A percentile compares a stretch with the other conserved stretches of the same genome.
Conservation (phyloP, 2,329 filamentous ascomycete species). For the Microsporum canis region DNA sequence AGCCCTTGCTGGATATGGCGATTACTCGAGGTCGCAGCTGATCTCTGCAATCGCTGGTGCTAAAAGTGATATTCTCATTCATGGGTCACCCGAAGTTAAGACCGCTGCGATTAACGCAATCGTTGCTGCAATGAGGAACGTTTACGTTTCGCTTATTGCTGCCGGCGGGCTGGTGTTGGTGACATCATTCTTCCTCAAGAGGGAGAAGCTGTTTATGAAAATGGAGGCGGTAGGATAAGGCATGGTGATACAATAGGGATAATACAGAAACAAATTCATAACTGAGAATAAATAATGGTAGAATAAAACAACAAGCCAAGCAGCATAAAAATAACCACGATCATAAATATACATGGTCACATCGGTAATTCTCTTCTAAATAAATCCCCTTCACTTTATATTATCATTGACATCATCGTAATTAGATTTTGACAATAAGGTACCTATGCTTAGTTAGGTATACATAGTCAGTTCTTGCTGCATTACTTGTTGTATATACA, state of each 20-base stretch:
- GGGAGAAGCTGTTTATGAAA: conserved; percentile 5
- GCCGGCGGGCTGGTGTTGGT: conserved; percentile 16
- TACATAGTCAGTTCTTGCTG: too few species aligned
- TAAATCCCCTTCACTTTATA: too few species aligned
- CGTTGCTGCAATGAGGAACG: conserved; percentile 12
- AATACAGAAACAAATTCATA: too few species aligned
- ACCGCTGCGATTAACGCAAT: conserved; percentile 24
- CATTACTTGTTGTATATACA: too few species aligned
- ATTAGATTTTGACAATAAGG: too few species aligned
- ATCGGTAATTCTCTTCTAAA: too few species aligned
- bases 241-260: neutral
- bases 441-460: too few species aligned
- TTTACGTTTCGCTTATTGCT: conserved; percentile 22
- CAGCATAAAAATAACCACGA: too few species aligned
- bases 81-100: conserved; percentile 18
- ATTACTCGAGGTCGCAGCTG: conserved; percentile 20
- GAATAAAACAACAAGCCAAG: too few species aligned
- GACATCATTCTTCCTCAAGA: conserved; percentile 1
- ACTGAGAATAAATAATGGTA: too few species aligned
- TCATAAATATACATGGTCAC: too few species aligned
- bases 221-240: neutral
- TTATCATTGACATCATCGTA: too few species aligned
- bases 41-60: conserved; percentile 24
- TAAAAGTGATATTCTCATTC: conserved; percentile 23
- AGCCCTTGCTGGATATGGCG: conserved; percentile 20